phyloP scores from a whole-genome alignment of 768 basidiomycete species.

The Boletus coccyginus region DNA sequence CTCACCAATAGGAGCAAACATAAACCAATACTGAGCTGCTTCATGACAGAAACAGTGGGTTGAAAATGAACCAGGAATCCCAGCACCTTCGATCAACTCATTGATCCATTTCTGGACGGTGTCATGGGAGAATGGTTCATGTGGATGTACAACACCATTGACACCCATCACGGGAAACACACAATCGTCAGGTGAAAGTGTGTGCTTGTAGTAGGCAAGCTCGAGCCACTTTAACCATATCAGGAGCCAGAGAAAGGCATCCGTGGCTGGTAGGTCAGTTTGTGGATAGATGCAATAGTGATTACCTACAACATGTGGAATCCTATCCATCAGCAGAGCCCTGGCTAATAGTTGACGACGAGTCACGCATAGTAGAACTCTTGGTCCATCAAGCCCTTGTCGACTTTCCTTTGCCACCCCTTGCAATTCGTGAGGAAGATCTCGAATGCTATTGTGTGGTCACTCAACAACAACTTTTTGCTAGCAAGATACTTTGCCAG shows the following conservation, averaged over 20 bases:
- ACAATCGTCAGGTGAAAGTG: slow-evolving; percentile 25
- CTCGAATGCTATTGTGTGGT: slow-evolving; percentile 17
- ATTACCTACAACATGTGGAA: slow-evolving; percentile 17
- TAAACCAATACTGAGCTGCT: background rate
- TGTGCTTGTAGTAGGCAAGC: background rate
- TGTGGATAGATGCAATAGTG: slow-evolving; percentile 36
- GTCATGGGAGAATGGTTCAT: slow-evolving; percentile 28
- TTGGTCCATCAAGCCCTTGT: slow-evolving; percentile 23
- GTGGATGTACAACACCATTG: slow-evolving; percentile 12
- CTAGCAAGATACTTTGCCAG: slow-evolving; percentile 1
- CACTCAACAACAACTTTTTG: background rate
- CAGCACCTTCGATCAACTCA: slow-evolving; percentile 16
- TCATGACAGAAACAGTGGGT: slow-evolving; percentile 6
- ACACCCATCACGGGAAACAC: slow-evolving; percentile 30
- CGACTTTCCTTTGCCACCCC: slow-evolving; percentile 24
- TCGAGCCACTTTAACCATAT: slow-evolving; percentile 17
- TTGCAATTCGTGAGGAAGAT: slow-evolving; percentile 21
- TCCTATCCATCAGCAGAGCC: background rate
- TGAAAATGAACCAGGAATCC: background rate
- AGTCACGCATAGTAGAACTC: slow-evolving; percentile 10
- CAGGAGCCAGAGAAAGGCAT: slow-evolving; percentile 29
- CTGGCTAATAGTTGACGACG: background rate
- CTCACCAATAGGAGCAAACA: background rate
- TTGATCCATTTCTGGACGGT: slow-evolving; percentile 27
- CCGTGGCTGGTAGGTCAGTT: slow-evolving; percentile 29